phyloP scores from a whole-genome alignment of 73 alveolate genomes.

The Paramecium caudatum region DNA sequence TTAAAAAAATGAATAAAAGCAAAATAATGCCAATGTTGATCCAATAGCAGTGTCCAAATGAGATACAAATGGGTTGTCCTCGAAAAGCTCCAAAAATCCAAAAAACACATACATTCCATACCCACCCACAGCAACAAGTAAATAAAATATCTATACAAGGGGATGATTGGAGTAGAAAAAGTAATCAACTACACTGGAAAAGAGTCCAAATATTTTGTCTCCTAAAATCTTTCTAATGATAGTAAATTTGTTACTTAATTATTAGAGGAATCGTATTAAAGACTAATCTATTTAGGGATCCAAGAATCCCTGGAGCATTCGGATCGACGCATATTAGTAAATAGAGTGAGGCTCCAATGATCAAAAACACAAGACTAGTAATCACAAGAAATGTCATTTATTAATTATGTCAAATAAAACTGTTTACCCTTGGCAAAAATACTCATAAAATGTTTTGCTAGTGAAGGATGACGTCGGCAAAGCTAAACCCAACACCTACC shows the following conservation, averaged over 20 bases:
- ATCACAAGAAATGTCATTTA: constrained; percentile 17
- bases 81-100: constrained; percentile 71
- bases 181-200: constrained; percentile 10
- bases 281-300: constrained; percentile 72
- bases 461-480: constrained; percentile 66
- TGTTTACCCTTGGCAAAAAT: constrained; percentile 57
- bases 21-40: constrained; percentile 68
- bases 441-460: not conserved
- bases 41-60: constrained; percentile 58
- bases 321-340: constrained; percentile 75
- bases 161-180: constrained; percentile 74
- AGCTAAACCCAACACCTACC: constrained; percentile 55
- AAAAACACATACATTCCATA: constrained; percentile 47
- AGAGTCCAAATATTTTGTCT: constrained; percentile 6
- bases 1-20: constrained; percentile 67
- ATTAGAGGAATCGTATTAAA: constrained; percentile 43
- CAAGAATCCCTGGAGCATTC: constrained; percentile 68
- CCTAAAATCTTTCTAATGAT: constrained; percentile 3
- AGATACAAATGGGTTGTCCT: constrained; percentile 45
- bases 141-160: constrained; percentile 68
- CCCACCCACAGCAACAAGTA: constrained; percentile 75
- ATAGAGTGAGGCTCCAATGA: constrained; percentile 67
- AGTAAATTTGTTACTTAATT: not conserved
- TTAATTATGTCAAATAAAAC: constrained; percentile 65
- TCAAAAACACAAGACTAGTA: not conserved